A percentile compares a stretch with the other conserved stretches of the same genome.
phyloP scores from a whole-genome alignment of 2,329 filamentous ascomycete species.

The Ophiostoma angusticollis region DNA sequence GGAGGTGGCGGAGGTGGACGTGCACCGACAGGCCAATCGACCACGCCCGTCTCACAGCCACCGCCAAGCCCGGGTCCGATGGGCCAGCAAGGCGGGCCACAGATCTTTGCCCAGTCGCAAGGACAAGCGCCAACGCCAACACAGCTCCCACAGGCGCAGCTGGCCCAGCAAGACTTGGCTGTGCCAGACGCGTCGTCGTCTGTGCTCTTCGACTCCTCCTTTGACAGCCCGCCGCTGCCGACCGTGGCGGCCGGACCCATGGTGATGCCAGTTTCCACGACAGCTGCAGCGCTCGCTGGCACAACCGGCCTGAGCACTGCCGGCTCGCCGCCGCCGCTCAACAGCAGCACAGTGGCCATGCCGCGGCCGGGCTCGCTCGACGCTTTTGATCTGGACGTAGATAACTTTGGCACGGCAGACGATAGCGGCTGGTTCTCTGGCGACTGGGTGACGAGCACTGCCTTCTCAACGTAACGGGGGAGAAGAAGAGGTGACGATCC shows the following conservation, averaged over 20 bases:
- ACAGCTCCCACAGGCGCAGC: no score
- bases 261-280: background rate
- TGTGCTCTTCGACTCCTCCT: no score
- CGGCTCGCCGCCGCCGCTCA: background rate
- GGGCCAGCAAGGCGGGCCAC: no score
- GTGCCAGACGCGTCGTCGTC: no score
- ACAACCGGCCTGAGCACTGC: background rate
- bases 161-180: no score
- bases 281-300: background rate
- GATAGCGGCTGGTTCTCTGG: conserved; percentile 14
- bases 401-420: conserved; percentile 15
- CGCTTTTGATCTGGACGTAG: conserved; percentile 21
- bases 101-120: no score
- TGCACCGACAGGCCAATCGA: no score
- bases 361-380: conserved; percentile 15
- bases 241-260: background rate
- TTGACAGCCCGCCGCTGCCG: no score
- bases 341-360: background rate
- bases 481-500: background rate
- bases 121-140: no score
- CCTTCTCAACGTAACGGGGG: background rate
- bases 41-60: no score
- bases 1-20: no score
- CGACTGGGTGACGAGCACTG: conserved; percentile 16
- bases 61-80: no score